Conservation (phyloP, 306 rosid species). For the Citrullus amarus region DNA sequence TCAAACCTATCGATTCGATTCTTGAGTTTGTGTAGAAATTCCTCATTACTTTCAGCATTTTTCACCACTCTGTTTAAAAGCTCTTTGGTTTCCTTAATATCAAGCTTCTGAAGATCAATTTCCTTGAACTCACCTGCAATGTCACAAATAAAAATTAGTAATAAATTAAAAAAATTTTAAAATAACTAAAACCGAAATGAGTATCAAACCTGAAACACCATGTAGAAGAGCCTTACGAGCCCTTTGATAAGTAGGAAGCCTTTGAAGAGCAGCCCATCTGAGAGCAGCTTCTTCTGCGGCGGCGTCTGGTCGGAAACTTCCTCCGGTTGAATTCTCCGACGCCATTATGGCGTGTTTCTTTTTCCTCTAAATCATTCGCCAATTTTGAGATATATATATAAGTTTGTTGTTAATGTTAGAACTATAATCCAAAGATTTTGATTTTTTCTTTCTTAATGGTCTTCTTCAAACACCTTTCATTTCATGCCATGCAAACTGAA, state of each 20-base stretch:
- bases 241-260: slow-evolving; percentile 8
- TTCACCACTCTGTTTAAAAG: neutral
- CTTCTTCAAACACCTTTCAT: neutral
- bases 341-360: neutral
- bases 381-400: too few species aligned
- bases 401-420: too few species aligned
- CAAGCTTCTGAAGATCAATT: slow-evolving; percentile 7
- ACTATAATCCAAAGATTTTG: too few species aligned
- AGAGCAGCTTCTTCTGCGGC: slow-evolving; percentile 1
- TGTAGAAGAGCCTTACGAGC: neutral
- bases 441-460: too few species aligned
- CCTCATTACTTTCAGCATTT: neutral
- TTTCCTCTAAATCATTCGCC: neutral
- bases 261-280: neutral
- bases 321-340: neutral
- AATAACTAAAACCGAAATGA: too few species aligned
- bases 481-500: neutral
- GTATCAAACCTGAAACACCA: neutral
- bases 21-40: slow-evolving; percentile 7
- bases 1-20: slow-evolving; percentile 3
- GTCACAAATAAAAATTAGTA: neutral
- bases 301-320: neutral
- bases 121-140: slow-evolving; percentile 7
- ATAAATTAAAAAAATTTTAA: too few species aligned
- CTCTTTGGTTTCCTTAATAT: neutral